Conservation (phyloP, 192 early-diverging fungal genomes). For the Diversispora epigaea region DNA sequence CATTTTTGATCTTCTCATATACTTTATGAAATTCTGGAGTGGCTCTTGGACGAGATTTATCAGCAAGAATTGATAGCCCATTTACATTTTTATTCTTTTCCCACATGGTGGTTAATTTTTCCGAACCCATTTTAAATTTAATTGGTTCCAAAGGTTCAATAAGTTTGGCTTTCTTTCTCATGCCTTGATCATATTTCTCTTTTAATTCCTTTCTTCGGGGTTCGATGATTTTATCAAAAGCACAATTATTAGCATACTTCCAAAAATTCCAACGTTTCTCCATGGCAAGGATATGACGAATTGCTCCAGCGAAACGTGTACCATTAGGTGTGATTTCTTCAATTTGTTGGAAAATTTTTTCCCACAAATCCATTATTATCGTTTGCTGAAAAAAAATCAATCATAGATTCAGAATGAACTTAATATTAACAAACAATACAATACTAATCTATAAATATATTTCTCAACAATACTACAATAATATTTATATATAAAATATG, state of each 20-base stretch:
- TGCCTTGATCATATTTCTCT: neutral
- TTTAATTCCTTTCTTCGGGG: neutral
- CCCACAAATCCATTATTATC: slow-evolving; percentile 7
- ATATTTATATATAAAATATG: too few relatives aligned
- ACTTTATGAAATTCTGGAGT: neutral
- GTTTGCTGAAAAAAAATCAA: slow-evolving; percentile 2
- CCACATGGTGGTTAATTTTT: neutral
- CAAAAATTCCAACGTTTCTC: slow-evolving; percentile 23
- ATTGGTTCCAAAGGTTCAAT: slow-evolving; percentile 3
- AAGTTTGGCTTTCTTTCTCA: neutral
- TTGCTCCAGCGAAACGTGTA: neutral
- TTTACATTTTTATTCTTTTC: neutral
- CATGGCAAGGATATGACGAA: slow-evolving; percentile 5
- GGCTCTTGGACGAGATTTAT: neutral
- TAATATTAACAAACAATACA: too few relatives aligned
- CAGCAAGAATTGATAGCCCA: neutral
- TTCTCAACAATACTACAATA: too few relatives aligned
- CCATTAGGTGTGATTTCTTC: slow-evolving; percentile 1
- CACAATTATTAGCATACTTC: slow-evolving; percentile 26
- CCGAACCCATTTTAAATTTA: neutral
- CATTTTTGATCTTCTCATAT: neutral
- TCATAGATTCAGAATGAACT: neutral
- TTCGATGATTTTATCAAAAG: neutral
- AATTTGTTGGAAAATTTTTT: neutral
- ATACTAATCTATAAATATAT: too few relatives aligned